Percentiles rank a stretch among this genome's conserved stretches.
Conservation (phyloP, 202 grass and related monocot genomes). For the Zizania palustris region DNA sequence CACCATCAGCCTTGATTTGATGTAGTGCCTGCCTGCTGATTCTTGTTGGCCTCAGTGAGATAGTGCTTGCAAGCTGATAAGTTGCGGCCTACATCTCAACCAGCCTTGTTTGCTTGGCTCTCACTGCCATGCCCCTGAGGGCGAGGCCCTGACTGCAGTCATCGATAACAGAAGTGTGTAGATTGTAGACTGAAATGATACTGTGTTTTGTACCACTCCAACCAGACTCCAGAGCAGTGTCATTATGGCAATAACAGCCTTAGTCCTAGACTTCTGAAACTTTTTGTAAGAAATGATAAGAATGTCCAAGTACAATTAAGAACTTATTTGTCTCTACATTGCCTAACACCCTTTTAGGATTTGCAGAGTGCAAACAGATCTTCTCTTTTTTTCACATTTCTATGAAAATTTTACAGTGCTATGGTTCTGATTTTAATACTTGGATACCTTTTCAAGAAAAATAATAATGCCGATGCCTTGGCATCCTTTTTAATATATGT, state of each 20-base stretch:
- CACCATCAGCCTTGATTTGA: no score
- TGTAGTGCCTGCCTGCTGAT: background rate
- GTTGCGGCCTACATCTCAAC: background rate
- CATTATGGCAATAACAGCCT: background rate
- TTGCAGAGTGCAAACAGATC: background rate
- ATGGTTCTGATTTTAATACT: slow-evolving; percentile 25
- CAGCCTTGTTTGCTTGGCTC: background rate
- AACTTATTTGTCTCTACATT: slow-evolving; percentile 2
- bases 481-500: background rate
- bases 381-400: background rate
- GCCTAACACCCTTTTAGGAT: background rate
- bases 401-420: background rate
- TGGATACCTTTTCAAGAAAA: background rate
- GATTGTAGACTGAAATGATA: background rate
- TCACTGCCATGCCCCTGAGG: background rate
- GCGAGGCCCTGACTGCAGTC: background rate
- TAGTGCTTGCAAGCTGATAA: background rate
- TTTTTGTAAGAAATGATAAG: background rate
- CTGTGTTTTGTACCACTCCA: background rate
- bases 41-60: background rate
- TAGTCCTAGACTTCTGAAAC: background rate
- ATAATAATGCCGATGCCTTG: slow-evolving; percentile 9
- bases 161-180: background rate
- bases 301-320: background rate
- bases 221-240: background rate